Base-by-base conservation (phyloP, 2,329 filamentous ascomycete genomes). In the Nemania serpens region DNA sequence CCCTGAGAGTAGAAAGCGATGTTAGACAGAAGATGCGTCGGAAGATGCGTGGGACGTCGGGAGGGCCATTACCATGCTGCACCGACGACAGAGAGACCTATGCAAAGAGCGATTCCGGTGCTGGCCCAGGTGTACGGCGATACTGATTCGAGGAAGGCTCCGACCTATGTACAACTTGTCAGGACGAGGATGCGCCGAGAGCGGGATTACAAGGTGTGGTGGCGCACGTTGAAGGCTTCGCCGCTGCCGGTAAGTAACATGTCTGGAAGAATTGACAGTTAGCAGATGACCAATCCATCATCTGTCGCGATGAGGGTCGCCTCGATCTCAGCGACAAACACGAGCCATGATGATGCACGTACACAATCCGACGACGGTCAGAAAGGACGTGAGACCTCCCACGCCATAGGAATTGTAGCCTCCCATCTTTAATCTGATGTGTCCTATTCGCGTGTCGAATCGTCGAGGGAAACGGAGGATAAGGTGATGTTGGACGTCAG, bases 181-280 rank as follows among this genome's bases (percentile, higher is more conserved):
- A 74, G 68, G 58, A 69, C 36, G 13, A n/a, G 54, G 61, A 60
- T 43, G 34, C 51, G 17, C 48, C 48, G 47, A 37, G 45, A 17
- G 41, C 39, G 17, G 18, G 9, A 13, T 20, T 46, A 15, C 25
- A 10, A 22, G 22, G 47, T 20, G 15, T 45, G 34, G 56, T 18
- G 52, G 74, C 86, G 64, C 85, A 93, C 91, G 80, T 99, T 96
- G 81, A 99, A 99, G 62, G 89, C 83, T 84, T 99, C 94, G 75
- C 96, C 95, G 77, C 91, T 93, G 74, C 92, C 93, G 74, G 95
- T 96, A 76, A 99, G 97, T 76, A 99, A 91, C 92, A 99, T 96
- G 80, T 99, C 95, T 99, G 77, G 66, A 3, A 18, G 5, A 39
- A 18, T 3, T 36, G 15, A 45, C 0, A 2, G 50, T 66, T 46